These are phyloP conservation scores for Venturia carpophila DNA, from an alignment of 2,329 filamentous ascomycete species.

Conservation along the genomic window DNA sequence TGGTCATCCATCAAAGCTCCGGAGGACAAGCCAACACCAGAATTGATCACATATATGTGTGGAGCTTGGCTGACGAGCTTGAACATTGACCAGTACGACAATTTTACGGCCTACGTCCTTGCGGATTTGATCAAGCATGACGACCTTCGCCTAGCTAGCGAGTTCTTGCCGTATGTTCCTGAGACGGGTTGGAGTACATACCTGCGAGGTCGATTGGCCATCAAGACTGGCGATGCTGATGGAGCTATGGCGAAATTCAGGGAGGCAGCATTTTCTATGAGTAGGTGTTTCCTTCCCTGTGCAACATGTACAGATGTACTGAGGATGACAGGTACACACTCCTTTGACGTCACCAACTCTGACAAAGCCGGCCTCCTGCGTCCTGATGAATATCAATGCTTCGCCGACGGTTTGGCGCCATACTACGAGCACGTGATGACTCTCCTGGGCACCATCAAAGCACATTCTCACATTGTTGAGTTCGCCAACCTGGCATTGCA, in stretches of 20 bases:
- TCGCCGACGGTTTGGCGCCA: conserved; percentile 65
- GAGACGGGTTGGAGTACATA: conserved; percentile 59
- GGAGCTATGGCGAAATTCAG: conserved; percentile 69
- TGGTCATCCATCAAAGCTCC: conserved; percentile 31
- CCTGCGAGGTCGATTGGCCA: conserved; percentile 70
- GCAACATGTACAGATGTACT: not conserved
- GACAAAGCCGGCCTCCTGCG: conserved; percentile 59
- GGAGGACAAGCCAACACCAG: conserved; percentile 24
- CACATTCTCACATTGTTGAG: conserved; percentile 73
- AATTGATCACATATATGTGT: conserved; percentile 39
- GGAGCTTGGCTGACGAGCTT: conserved; percentile 38
- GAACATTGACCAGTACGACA: conserved; percentile 33
- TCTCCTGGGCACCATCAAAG: conserved; percentile 70
- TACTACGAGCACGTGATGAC: conserved; percentile 83
- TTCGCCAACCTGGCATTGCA: conserved; percentile 66
- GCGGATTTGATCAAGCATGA: conserved; percentile 37
- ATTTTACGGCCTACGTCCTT: conserved; percentile 34
- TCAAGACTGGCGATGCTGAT: conserved; percentile 66
- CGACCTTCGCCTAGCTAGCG: conserved; percentile 45
- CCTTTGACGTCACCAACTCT: conserved; percentile 30
- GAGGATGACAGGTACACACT: conserved; percentile 25
- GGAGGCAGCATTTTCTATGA: conserved; percentile 73
- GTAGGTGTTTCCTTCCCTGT: conserved; percentile 46
- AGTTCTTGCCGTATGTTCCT: conserved; percentile 59
- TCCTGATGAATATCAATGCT: conserved; percentile 60